Conservation (phyloP, 768 basidiomycete genomes). For the Lanmaoa pseudosensibilis region DNA sequence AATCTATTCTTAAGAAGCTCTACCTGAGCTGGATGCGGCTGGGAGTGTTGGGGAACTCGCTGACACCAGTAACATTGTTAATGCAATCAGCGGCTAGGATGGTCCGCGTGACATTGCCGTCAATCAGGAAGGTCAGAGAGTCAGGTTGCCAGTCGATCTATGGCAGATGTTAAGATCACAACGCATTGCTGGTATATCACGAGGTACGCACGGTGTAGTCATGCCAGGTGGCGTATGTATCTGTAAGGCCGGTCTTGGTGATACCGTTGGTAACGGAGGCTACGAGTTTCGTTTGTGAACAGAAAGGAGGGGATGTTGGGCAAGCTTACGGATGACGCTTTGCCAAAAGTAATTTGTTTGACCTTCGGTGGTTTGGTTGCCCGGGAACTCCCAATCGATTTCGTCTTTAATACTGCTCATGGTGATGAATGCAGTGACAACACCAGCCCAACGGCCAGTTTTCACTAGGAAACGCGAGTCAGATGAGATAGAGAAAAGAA, state of each 20-base stretch:
- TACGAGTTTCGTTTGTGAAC: constrained; percentile 18
- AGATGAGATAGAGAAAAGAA: background rate
- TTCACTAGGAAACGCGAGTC: constrained; percentile 50
- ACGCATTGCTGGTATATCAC: background rate
- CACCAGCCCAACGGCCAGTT: constrained; percentile 75
- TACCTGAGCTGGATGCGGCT: constrained; percentile 80
- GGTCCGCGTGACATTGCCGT: constrained; percentile 70
- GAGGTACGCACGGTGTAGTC: constrained; percentile 61
- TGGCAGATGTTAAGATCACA: background rate
- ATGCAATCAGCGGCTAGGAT: constrained; percentile 59
- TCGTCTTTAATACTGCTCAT: constrained; percentile 86
- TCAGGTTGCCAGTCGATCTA: constrained; percentile 84
- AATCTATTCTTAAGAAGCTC: background rate
- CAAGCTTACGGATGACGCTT: constrained; percentile 58
- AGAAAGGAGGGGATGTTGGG: background rate
- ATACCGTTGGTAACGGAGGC: constrained; percentile 51
- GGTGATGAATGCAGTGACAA: constrained; percentile 82
- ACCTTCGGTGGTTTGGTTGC: constrained; percentile 55
- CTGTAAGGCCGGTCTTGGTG: constrained; percentile 47
- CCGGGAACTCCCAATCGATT: constrained; percentile 87
- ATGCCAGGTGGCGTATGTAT: constrained; percentile 72
- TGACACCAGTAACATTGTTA: constrained; percentile 50
- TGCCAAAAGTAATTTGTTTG: constrained; percentile 87
- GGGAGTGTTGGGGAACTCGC: constrained; percentile 73
- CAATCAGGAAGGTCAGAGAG: constrained; percentile 63